Base-by-base conservation (phyloP, 148 eudicot genomes). In the Drosera capensis region DNA sequence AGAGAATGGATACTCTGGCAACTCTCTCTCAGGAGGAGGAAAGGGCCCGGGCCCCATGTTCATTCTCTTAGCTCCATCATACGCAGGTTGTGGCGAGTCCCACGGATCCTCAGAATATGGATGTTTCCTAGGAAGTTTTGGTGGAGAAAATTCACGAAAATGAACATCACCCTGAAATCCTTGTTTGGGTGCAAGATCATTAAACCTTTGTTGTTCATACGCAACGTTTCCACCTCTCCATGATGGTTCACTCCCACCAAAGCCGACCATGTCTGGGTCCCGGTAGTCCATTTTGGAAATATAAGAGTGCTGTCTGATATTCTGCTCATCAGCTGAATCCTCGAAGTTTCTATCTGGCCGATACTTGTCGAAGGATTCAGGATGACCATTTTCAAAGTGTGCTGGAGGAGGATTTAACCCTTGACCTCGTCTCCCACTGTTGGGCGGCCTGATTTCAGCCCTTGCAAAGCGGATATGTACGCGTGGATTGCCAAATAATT, bases 401-500 rank as follows among this genome's bases (percentile, higher is more conserved):
- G 84, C 74, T 29, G 68, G 39, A 51, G 92, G 70, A 62, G 46
- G 62, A 58, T 71, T 52, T 21, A 28, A 28, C 39, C 58, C 56
- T 14, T 49, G 14, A 31, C 15, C 28, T 24, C 54, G 64, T 63
- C 74, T 66, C 46, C 77, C 83, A 42, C 57, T 58, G 62, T 46
- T 66, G 21, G 85, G 66, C 7, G 71, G 36, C 22, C 79, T 78
- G 46, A 66, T 55, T 18, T 80, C 95, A 48, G 48, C 63, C 71
- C 58, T 71, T 17, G 95, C 77, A 54, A 84, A 84, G 55, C 75
- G 60, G 7, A 84, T 80, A 58, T 74, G 85, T 40, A 84, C 90
- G 21, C 85, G 85, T 17, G 94, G 94, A 66, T 77, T 80, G 38
- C 77, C 88, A 61, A 84, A 84, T 52, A 84, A 54, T 51, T 71